Base-by-base conservation (phyloP, 2,329 filamentous ascomycete species). In the Pseudogymnoascus pannorum region DNA sequence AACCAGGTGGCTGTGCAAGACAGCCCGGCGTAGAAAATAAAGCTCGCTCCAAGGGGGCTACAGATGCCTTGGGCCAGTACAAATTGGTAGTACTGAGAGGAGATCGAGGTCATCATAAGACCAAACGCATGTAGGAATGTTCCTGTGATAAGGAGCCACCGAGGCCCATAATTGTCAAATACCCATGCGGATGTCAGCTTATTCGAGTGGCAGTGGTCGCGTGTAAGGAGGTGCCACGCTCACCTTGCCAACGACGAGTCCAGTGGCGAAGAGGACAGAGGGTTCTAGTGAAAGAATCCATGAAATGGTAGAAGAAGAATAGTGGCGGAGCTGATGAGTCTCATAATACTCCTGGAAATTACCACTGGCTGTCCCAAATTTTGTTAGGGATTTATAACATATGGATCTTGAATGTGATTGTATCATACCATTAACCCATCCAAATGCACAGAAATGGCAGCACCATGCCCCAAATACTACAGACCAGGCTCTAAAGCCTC, bases 201-300 rank as follows among this genome's bases (percentile, higher is more conserved):
- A 11, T 51, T 29, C 8, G 24, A 4, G 4, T 12, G 3, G 24
- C n/a, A 4, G 4, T 12, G 3, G 24, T 9, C 24, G 14, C 11
- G 29, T 18, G 18, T 18, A 29, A 2, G 24, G 24, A 29, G 29
- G 8, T n/a, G 8, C 4, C 29, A 12, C 44, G 29, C 24, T 51
- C 24, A 51, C 44, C 24, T 51, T 51, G 24, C 44, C 44, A 51
- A 51, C 24, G 2, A 29, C 44, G 44, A 51, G 24, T 2, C 44
- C 44, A 18, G 44, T 16, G 8, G 44, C 44, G 22, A 51, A 29
- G 44, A 51, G 44, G 4, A 51, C 44, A 29, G 24, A 81, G 18
- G 79, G 72, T 62, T 84, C 77, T 0, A 84, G 68, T 0, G 82
- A 81, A 0, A 80, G 77, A 36, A 86, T 85, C 83, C 83, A 86